Conservation (phyloP, 2,329 filamentous ascomycete species). For the Atkinsonella hypoxylon region DNA sequence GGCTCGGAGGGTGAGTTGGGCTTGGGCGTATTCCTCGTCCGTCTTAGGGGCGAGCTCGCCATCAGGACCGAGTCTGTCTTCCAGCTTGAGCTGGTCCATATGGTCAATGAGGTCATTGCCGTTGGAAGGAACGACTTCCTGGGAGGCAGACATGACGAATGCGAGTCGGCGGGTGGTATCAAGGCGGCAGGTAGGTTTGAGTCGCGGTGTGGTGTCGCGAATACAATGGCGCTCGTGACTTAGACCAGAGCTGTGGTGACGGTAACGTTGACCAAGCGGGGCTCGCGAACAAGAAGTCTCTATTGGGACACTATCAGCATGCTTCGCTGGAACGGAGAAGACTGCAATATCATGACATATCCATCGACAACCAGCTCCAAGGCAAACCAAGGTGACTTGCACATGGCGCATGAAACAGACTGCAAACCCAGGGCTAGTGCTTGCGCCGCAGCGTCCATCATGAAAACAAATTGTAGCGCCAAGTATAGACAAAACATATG, state of each 20-base stretch:
- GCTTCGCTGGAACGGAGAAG: neutral
- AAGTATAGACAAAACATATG: neutral
- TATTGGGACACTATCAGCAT: neutral
- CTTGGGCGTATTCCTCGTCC: slow-evolving; percentile 90
- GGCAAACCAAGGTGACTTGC: neutral
- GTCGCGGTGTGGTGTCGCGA: neutral
- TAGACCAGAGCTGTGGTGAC: neutral
- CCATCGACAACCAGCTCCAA: neutral
- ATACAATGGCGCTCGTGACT: neutral
- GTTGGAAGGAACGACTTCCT: slow-evolving; percentile 44
- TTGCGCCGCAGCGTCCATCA: neutral
- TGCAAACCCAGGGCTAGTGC: neutral
- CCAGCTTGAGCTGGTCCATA: slow-evolving; percentile 55
- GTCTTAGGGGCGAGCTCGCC: slow-evolving; percentile 77
- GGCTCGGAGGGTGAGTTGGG: slow-evolving; percentile 85
- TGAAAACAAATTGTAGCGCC: neutral
- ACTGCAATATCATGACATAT: neutral
- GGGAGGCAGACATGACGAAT: slow-evolving; percentile 45
- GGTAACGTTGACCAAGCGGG: neutral
- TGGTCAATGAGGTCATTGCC: slow-evolving; percentile 49
- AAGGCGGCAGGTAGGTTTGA: slow-evolving; percentile 8
- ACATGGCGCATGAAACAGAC: neutral
- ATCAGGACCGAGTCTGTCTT: slow-evolving; percentile 57
- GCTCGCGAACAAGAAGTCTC: neutral
- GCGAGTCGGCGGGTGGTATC: neutral